A percentile compares a stretch with the other conserved stretches of the same genome.
phyloP scores from a whole-genome alignment of 2,329 filamentous ascomycete genomes.

The Cytospora schulzeri region DNA sequence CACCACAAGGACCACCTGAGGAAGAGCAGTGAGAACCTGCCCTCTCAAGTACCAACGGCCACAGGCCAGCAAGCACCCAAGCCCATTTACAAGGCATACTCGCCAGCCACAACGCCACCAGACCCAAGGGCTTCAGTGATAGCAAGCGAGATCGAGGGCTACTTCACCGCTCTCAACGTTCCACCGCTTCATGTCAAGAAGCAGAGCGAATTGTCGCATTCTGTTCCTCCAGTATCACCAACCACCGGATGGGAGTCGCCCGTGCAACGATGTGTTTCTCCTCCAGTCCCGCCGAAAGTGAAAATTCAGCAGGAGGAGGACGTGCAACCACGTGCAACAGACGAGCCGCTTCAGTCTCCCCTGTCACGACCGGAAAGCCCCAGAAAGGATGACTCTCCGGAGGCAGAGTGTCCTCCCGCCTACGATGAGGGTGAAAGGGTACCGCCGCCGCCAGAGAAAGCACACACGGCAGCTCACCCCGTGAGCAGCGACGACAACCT shows the following conservation, averaged over 20 bases:
- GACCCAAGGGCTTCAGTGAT: constrained; percentile 19
- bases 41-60: constrained; percentile 8
- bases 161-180: constrained; percentile 23
- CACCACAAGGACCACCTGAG: background rate
- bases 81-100: constrained; percentile 25
- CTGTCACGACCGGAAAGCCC: background rate
- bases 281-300: constrained; percentile 25
- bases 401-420: constrained; percentile 16
- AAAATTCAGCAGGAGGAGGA: constrained; percentile 12
- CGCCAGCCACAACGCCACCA: constrained; percentile 16
- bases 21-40: background rate
- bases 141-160: constrained; percentile 21
- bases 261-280: constrained; percentile 17
- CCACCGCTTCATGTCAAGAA: constrained; percentile 20
- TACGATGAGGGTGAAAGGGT: constrained; percentile 19
- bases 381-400: background rate
- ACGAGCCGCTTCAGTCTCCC: background rate
- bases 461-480: background rate
- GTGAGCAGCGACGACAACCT: background rate
- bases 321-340: background rate
- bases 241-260: constrained; percentile 4
- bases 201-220: constrained; percentile 6
- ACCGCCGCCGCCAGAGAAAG: constrained; percentile 24
- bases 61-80: constrained; percentile 6
- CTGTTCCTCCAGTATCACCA: constrained; percentile 1